phyloP scores from a whole-genome alignment of 495 filamentous ascomycete species.

The Hypoxylon intermedium region DNA sequence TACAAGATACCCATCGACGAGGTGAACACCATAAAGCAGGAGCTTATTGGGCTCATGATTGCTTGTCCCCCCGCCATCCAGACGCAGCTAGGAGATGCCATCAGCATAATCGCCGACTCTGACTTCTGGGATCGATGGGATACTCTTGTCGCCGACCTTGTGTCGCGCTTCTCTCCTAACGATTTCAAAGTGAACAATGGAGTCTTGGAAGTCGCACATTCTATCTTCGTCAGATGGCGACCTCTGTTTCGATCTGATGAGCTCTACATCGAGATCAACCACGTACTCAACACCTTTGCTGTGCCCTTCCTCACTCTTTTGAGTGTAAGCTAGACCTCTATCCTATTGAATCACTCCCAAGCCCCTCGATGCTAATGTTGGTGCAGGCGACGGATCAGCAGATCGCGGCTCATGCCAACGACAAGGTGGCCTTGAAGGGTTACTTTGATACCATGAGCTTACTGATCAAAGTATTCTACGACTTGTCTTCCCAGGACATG shows the following conservation, averaged over 20 bases:
- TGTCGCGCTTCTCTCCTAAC: slow-evolving; percentile 78
- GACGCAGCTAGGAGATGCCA: slow-evolving; percentile 91
- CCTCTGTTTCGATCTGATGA: slow-evolving; percentile 90
- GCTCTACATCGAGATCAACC: slow-evolving; percentile 91
- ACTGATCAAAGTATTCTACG: slow-evolving; percentile 89
- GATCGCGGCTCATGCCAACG: slow-evolving; percentile 75
- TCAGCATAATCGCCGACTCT: slow-evolving; percentile 95
- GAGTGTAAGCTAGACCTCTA: slow-evolving; percentile 58
- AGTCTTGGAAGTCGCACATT: slow-evolving; percentile 95
- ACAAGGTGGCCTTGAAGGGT: slow-evolving; percentile 73
- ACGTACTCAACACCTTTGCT: slow-evolving; percentile 85
- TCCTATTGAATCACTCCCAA: not conserved
- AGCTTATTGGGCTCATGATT: slow-evolving; percentile 96
- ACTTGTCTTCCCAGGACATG: slow-evolving; percentile 95
- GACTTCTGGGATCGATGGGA: slow-evolving; percentile 98
- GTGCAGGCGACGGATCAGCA: slow-evolving; percentile 74
- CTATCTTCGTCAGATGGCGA: slow-evolving; percentile 95
- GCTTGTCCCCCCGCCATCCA: slow-evolving; percentile 85
- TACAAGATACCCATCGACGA: slow-evolving; percentile 83
- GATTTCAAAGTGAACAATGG: slow-evolving; percentile 86
- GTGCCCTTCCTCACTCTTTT: slow-evolving; percentile 80
- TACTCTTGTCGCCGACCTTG: slow-evolving; percentile 80
- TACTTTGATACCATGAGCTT: slow-evolving; percentile 84
- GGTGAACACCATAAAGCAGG: slow-evolving; percentile 86
- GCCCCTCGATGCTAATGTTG: slow-evolving; percentile 26